Evolutionary conservation across 2,329 filamentous ascomycete species (phyloP).

Genomic region (Cladosporium sp.): DNA sequence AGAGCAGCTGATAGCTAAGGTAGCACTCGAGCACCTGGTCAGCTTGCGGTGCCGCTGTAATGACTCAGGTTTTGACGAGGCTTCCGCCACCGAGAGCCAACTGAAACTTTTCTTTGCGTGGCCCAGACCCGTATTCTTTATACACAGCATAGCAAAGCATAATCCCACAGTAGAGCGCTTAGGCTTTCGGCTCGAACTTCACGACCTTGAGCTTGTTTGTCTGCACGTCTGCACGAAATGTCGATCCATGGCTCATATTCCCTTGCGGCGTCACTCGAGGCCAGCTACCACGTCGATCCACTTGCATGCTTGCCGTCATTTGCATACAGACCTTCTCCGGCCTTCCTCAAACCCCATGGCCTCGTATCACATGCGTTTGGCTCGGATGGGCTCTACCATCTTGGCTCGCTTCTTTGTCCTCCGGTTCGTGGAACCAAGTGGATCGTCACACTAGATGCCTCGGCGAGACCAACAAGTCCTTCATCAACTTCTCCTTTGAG

Average conservation of each 20-base stretch:
- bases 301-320: not conserved
- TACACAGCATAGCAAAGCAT: not conserved
- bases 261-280: not conserved
- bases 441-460: not conserved
- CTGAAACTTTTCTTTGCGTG: too few relatives aligned
- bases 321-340: not conserved
- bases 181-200: not conserved
- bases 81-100: not conserved
- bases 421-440: not conserved
- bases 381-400: not conserved
- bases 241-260: not conserved
- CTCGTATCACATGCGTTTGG: not conserved
- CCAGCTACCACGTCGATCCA: not conserved
- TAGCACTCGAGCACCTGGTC: not conserved
- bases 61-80: not conserved
- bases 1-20: not conserved
- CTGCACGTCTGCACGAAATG: not conserved
- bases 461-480: not conserved
- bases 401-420: not conserved
- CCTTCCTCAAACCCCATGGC: not conserved
- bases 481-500: not conserved
- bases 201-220: not conserved
- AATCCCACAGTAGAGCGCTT: not conserved
- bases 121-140: too few relatives aligned
- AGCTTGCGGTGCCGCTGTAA: not conserved